Conservation (phyloP, 345 rosid species). For the Eucalyptus urophylla region DNA sequence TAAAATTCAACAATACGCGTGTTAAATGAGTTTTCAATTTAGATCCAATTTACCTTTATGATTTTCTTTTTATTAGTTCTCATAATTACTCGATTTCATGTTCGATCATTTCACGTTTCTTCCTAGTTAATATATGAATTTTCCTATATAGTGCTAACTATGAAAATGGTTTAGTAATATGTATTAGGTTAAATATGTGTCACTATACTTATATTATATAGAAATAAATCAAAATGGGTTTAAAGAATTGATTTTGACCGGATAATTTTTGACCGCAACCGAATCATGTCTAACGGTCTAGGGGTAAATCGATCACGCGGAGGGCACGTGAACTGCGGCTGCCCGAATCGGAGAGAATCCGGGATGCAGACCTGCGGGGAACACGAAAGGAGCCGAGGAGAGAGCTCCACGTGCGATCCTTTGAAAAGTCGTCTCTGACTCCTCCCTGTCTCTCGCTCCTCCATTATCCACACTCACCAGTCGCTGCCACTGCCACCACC, state of each 20-base stretch:
- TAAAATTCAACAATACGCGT: no score
- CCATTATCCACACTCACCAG: background rate
- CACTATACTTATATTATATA: no score
- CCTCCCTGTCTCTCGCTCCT: background rate
- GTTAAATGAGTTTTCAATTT: no score
- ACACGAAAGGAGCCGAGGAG: background rate
- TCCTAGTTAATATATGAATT: no score
- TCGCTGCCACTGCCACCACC: background rate
- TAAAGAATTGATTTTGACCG: background rate
- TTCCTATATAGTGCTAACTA: no score
- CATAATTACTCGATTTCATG: accelerated
- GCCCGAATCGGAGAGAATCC: background rate
- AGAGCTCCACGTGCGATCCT: background rate
- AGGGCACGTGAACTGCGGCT: background rate
- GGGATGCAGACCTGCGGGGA: background rate
- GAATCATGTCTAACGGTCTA: no score
- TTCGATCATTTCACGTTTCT: accelerated
- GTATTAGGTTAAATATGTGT: no score
- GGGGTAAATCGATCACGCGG: background rate
- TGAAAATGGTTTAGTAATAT: no score
- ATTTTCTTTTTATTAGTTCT: no score
- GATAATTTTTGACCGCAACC: background rate
- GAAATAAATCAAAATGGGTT: background rate
- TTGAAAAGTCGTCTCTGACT: background rate
- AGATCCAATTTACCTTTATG: accelerated